phyloP scores from a whole-genome alignment of 129 eudicot species.

The Smallanthus sonchifolius region DNA sequence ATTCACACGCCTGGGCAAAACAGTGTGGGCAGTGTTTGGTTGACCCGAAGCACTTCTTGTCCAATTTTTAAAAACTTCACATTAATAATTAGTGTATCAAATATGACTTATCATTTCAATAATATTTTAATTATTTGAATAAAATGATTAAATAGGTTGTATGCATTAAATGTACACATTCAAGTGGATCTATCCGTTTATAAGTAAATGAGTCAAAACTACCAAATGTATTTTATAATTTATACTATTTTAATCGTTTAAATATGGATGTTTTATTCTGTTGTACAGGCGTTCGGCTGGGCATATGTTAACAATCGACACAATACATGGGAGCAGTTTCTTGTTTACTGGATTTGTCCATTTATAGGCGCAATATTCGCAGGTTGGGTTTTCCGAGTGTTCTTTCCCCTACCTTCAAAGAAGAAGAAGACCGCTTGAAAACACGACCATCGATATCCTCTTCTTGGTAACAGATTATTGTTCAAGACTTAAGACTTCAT shows the following conservation, averaged over 20 bases:
- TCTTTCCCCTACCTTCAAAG: constrained; percentile 54
- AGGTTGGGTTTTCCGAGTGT: constrained; percentile 65
- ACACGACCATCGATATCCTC: background rate
- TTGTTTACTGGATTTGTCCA: constrained; percentile 82
- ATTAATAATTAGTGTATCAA: background rate
- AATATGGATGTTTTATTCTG: background rate
- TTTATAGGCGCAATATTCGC: constrained; percentile 65
- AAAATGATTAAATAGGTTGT: background rate
- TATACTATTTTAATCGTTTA: background rate
- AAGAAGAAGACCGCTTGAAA: constrained; percentile 53
- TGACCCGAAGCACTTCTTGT: background rate
- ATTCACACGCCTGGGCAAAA: too few species aligned
- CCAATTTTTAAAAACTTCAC: background rate
- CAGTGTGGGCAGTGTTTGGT: background rate
- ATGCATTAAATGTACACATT: background rate
- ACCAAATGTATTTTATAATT: background rate
- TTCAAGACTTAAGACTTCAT: background rate
- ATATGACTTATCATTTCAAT: background rate
- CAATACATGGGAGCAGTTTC: constrained; percentile 81
- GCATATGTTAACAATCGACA: constrained; percentile 66
- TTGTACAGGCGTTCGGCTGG: constrained; percentile 76
- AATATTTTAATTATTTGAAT: background rate
- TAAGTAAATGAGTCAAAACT: background rate
- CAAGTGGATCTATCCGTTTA: background rate
- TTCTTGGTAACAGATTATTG: constrained; percentile 11